A percentile compares a stretch with the other conserved stretches of the same genome.
Evolutionary conservation across 2,329 filamentous ascomycete genomes (phyloP).

Genomic region (Pseudocercospora vitis): DNA sequence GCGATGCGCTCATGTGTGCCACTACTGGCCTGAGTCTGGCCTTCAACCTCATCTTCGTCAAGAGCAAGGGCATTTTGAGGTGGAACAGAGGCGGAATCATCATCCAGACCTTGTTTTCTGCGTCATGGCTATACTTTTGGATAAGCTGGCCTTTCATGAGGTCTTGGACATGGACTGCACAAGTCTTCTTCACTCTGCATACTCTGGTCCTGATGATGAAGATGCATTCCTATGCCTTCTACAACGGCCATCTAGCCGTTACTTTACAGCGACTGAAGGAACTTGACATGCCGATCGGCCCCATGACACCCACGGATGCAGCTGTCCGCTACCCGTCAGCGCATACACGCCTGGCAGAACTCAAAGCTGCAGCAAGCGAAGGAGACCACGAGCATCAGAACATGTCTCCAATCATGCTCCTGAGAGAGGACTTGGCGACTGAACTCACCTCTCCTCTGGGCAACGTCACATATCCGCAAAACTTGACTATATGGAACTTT

Average conservation of each 20-base stretch:
- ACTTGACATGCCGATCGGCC: slow-evolving; percentile 66
- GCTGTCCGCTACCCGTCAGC: slow-evolving; percentile 69
- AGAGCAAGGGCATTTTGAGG: slow-evolving; percentile 34
- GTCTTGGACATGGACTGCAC: slow-evolving; percentile 94
- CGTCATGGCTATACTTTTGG: slow-evolving; percentile 78
- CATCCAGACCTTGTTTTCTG: slow-evolving; percentile 80
- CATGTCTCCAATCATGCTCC: slow-evolving; percentile 55
- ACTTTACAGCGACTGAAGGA: slow-evolving; percentile 76
- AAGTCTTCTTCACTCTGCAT: slow-evolving; percentile 91
- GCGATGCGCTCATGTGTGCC: slow-evolving; percentile 72
- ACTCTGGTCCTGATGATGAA: slow-evolving; percentile 95
- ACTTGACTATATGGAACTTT: slow-evolving; percentile 81
- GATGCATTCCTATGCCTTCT: slow-evolving; percentile 98
- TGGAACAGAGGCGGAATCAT: slow-evolving; percentile 74
- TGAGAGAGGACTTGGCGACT: slow-evolving; percentile 83
- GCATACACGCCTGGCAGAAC: slow-evolving; percentile 54
- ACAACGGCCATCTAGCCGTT: slow-evolving; percentile 91
- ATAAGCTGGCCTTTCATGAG: slow-evolving; percentile 73
- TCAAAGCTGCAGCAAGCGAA: slow-evolving; percentile 34
- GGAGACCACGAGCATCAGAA: slow-evolving; percentile 46
- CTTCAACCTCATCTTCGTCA: slow-evolving; percentile 22
- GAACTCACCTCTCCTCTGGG: slow-evolving; percentile 91
- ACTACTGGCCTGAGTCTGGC: slow-evolving; percentile 21
- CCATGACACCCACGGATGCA: slow-evolving; percentile 48
- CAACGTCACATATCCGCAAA: slow-evolving; percentile 83